Evolutionary conservation across 2,329 filamentous ascomycete species (phyloP), one percentile per base, ranked within the genome.

Genomic region (Diaporthe sp.): DNA sequence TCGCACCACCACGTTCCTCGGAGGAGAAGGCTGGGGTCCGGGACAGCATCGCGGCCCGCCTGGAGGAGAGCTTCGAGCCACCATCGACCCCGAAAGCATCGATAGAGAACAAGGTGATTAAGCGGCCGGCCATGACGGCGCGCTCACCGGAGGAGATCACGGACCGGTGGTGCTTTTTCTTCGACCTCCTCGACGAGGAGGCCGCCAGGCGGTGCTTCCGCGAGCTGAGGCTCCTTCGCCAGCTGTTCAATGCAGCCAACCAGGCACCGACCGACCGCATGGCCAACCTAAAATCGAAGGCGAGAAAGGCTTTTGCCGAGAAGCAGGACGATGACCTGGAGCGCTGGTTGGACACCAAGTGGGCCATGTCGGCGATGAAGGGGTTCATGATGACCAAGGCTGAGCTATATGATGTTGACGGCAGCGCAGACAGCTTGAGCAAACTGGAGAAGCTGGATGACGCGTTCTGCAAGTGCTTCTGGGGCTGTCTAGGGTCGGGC

Each of bases 331-430:
- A 74, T 19, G 62, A 70, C 25, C 39, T 69, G 39, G 72, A 74
- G 62, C 51, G 62, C 25, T 74, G 72, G 72, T 31, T 74, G 51
- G 72, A 74, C 42, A 74, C 72, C 9, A 74, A 70, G 44, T 74
- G 62, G 62, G 62, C 72, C 13, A 74, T 74, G 39, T 59, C 62
- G 3, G 51, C 72, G 17, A 69, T 74, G 72, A 74, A 74, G 42
- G 62, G 72, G 4, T 69, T 74, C 72, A 74, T 74, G 72, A 59
- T 74, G 49, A 59, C 62, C 44, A 74, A 74, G 49, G 72, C 72
- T 15, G 53, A 57, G 10, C 42, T 61, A 17, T 68, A 59, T 13
- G 53, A 69, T 42, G 72, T 49, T 9, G 61, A 51, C n/a, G 72
- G 72, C 28, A 68, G 67, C 31, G 34, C 53, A 19, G 62, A 61